Evolutionary conservation across 306 rosid species (phyloP).

Genomic region (Dicorynia guianensis): DNA sequence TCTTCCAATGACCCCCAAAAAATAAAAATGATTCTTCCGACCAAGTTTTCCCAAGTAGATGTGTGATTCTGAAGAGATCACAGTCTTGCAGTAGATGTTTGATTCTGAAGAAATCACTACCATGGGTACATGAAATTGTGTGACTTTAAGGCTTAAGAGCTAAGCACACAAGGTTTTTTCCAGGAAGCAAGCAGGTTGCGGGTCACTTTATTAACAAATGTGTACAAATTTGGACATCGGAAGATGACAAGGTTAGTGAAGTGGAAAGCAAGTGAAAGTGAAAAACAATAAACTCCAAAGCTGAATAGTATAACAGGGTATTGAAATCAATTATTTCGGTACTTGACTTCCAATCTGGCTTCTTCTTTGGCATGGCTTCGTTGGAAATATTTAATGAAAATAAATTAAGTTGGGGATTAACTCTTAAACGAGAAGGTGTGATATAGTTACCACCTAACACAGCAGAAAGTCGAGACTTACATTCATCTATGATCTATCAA

Average conservation of each 20-base stretch:
- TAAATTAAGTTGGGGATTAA: no score
- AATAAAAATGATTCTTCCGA: slow-evolving; percentile 1
- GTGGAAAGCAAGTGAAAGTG: no score
- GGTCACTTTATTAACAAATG: no score
- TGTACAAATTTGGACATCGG: neutral
- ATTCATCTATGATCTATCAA: neutral
- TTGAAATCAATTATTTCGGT: slow-evolving; percentile 31
- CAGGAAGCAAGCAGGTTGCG: slow-evolving; percentile 28
- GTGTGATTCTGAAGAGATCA: neutral
- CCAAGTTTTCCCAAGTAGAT: neutral
- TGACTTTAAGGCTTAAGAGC: neutral
- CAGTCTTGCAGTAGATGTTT: no score
- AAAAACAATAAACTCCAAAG: no score
- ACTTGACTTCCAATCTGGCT: slow-evolving; percentile 45
- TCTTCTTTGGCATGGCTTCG: neutral
- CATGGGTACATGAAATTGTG: neutral
- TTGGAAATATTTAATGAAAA: no score
- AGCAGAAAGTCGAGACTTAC: no score
- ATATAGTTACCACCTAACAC: no score
- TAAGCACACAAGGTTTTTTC: neutral
- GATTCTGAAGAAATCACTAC: no score
- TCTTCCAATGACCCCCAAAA: no score
- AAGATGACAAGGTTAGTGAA: no score
- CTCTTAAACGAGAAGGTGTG: no score
- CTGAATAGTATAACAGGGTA: neutral